Percentiles rank a stretch among this genome's conserved stretches.
Conservation (phyloP, 2,329 filamentous ascomycete genomes). For the Clarireedia homoeocarpa region DNA sequence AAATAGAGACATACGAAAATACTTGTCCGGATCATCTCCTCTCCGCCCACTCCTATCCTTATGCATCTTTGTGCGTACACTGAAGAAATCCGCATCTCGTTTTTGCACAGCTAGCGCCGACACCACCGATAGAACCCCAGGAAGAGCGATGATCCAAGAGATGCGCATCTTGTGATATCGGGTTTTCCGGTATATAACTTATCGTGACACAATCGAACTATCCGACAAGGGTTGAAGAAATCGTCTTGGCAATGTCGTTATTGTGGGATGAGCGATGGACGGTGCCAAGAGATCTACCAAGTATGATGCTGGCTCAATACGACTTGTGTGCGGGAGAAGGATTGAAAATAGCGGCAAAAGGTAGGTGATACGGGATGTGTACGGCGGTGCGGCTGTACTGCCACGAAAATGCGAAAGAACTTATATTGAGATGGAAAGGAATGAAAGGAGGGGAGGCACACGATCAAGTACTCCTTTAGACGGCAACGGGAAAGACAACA, state of each 20-base stretch:
- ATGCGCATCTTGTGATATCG: conserved; percentile 21
- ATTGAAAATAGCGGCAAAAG: not conserved
- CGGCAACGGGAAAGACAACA: not conserved
- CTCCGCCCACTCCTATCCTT: conserved; percentile 28
- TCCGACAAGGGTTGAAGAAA: conserved; percentile 2
- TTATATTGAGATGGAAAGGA: not conserved
- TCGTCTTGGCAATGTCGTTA: conserved; percentile 6
- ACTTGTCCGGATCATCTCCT: conserved; percentile 29
- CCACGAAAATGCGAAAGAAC: not conserved
- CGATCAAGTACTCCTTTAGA: conserved; percentile 6
- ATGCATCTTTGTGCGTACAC: conserved; percentile 23
- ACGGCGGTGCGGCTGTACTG: not conserved
- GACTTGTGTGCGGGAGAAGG: not conserved
- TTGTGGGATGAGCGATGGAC: not conserved
- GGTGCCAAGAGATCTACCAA: not conserved
- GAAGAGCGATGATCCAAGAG: conserved; percentile 21
- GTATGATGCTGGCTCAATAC: not conserved
- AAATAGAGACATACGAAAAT: conserved; percentile 30
- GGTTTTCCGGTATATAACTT: not conserved
- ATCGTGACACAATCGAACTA: not conserved
- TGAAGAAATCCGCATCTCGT: conserved; percentile 27
- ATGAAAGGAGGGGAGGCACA: not conserved
- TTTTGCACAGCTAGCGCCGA: conserved; percentile 24
- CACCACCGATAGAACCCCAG: conserved; percentile 16
- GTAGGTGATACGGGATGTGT: not conserved